Percentiles rank a stretch among this genome's conserved stretches.
Evolutionary conservation across 2,329 filamentous ascomycete genomes (phyloP).

Genomic region (Aspergillus costaricaensis): DNA sequence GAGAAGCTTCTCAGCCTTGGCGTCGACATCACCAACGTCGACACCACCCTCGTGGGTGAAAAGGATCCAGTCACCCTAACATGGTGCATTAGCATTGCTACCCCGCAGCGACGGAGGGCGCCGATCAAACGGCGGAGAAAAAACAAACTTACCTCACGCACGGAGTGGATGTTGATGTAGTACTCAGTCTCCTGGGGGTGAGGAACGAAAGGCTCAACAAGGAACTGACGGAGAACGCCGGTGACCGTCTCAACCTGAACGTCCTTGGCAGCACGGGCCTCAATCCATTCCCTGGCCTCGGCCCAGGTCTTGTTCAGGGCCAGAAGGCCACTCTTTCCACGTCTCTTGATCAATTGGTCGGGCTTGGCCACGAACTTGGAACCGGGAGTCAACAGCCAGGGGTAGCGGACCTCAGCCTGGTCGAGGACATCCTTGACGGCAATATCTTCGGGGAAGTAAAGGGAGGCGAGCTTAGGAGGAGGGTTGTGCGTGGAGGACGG

Average conservation of each 20-base stretch:
- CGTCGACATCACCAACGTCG: conserved; percentile 98
- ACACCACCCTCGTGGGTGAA: conserved; percentile 99
- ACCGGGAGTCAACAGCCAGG: conserved; percentile 82
- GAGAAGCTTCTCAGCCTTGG: conserved; percentile 97
- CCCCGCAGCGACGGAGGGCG: neutral
- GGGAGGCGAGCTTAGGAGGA: conserved; percentile 82
- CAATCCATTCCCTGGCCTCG: conserved; percentile 92
- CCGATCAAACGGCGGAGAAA: conserved; percentile 27
- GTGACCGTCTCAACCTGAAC: conserved; percentile 91
- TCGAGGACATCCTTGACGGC: conserved; percentile 81
- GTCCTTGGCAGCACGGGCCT: conserved; percentile 84
- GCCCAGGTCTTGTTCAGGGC: conserved; percentile 97
- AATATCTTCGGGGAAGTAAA: conserved; percentile 89
- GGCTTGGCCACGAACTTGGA: conserved; percentile 98
- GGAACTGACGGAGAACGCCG: conserved; percentile 88
- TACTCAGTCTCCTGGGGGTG: conserved; percentile 96
- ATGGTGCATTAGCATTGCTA: neutral
- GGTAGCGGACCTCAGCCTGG: conserved; percentile 94
- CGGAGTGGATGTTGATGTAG: conserved; percentile 99
- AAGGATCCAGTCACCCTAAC: conserved; percentile 96
- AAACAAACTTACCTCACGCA: conserved; percentile 85
- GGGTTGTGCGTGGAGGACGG: conserved; percentile 84
- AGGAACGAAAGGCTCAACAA: conserved; percentile 97
- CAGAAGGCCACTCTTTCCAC: conserved; percentile 97
- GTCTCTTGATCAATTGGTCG: conserved; percentile 99